Evolutionary conservation across 768 basidiomycete species (phyloP), one percentile per base, ranked within the genome.

Genomic region (Daedalea quercina): DNA sequence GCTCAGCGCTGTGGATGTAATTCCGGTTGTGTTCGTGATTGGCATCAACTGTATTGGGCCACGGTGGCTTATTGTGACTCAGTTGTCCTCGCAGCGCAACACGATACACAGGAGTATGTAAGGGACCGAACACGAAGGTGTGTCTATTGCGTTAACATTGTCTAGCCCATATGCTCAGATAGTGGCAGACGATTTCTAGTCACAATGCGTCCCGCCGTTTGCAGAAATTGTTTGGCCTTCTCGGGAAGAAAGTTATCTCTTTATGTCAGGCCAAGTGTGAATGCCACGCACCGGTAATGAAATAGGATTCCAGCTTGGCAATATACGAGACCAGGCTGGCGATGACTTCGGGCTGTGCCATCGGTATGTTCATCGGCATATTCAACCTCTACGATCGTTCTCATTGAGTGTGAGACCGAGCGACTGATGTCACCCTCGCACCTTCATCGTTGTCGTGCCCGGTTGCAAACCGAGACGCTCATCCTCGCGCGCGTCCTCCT

Each of bases 271-370:
- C 9, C 33, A 3, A 28, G n/a, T 13, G 13, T 28, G 25, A 2
- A 13, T 6, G 20, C 13, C 3, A 47, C 45, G 6, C 24, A 53
- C 57, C 57, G 8, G 51, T 58, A 41, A 58, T 52, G 47, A 52
- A 58, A 34, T 52, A 50, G 4, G 58, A 23, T 25, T 56, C 58
- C 4, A 55, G 55, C 19, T 59, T 56, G 20, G 45, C 54, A 7
- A 59, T 17, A 47, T 56, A 59, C 2, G 52, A 47, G 22, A 59
- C 52, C 8, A 56, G 11, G 15, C 52, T 50, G 17, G 46, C 44
- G 12, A 59, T 44, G n/a, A 51, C 52, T 17, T 53, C 35, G 7
- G 45, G 40, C 7, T 48, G 31, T 6, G 34, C 48, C 2, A 25
- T 42, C 20, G 47, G 47, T 1, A 31, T 43, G 20, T 44, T 42